A percentile compares a stretch with the other conserved stretches of the same genome.
phyloP scores from a whole-genome alignment of 2,329 filamentous ascomycete species.

The Thielaviopsis euricoi region DNA sequence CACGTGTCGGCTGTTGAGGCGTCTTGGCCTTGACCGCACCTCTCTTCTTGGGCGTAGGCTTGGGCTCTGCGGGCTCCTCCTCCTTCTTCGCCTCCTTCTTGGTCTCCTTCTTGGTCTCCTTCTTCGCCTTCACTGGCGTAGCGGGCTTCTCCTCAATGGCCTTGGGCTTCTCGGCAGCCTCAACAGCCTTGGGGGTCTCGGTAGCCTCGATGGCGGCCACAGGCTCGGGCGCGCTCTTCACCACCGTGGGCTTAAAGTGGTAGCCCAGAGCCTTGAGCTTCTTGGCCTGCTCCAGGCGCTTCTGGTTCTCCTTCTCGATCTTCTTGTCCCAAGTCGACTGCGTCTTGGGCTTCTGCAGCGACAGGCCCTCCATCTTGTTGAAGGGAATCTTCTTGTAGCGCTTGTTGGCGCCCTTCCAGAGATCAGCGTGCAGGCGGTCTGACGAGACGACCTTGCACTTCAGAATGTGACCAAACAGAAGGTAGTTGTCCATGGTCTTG shows the following conservation, averaged over 20 bases:
- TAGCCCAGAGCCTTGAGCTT: constrained; percentile 72
- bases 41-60: constrained; percentile 18
- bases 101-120: constrained; percentile 17
- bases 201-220: constrained; percentile 22
- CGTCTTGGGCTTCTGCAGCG: constrained; percentile 55
- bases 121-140: constrained; percentile 13
- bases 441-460: constrained; percentile 67
- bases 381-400: constrained; percentile 80
- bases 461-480: constrained; percentile 85
- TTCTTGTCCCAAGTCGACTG: constrained; percentile 66
- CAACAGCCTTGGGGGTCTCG: constrained; percentile 9
- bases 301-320: constrained; percentile 55
- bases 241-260: constrained; percentile 55
- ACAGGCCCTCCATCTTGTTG: constrained; percentile 68
- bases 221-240: constrained; percentile 42
- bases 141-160: constrained; percentile 22
- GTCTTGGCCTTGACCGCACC: constrained; percentile 21
- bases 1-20: constrained; percentile 9
- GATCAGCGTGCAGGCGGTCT: constrained; percentile 60
- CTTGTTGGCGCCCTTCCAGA: constrained; percentile 82
- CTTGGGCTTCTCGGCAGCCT: constrained; percentile 20
- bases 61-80: constrained; percentile 19
- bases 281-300: constrained; percentile 50
- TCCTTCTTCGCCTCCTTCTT: constrained; percentile 17
- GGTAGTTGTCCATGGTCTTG: constrained; percentile 95